A percentile compares a stretch with the other conserved stretches of the same genome.
Evolutionary conservation across 2,329 filamentous ascomycete genomes (phyloP).

Genomic region (Alternaria sp.): DNA sequence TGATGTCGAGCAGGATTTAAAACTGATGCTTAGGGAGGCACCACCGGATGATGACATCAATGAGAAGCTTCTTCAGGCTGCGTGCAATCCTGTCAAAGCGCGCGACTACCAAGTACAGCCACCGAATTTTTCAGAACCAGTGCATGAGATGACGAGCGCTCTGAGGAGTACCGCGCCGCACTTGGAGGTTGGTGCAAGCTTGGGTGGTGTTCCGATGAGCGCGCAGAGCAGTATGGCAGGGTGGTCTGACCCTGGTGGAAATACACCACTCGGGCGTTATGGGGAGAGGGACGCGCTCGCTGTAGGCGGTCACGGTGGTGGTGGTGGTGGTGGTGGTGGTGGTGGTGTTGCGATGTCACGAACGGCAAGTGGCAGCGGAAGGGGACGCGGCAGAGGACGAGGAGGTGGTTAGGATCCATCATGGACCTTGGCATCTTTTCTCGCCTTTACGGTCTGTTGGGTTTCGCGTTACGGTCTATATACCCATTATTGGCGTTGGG

Average conservation of each 20-base stretch:
- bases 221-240: constrained; percentile 51
- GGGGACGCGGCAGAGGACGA: constrained; percentile 43
- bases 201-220: constrained; percentile 53
- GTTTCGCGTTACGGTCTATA: constrained; percentile 21
- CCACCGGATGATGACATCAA: constrained; percentile 52
- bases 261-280: constrained; percentile 48
- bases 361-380: constrained; percentile 50
- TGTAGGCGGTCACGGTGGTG: constrained; percentile 38
- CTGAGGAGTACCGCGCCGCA: constrained; percentile 44
- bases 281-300: constrained; percentile 35
- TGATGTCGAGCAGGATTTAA: constrained; percentile 60
- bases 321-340: constrained; percentile 42
- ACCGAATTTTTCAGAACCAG: constrained; percentile 42
- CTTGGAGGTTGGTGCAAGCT: constrained; percentile 40
- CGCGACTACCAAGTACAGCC: constrained; percentile 49
- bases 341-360: constrained; percentile 50
- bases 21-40: constrained; percentile 56
- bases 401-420: constrained; percentile 18
- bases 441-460: neutral
- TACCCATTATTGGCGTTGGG: constrained; percentile 26
- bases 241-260: constrained; percentile 48
- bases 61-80: constrained; percentile 50
- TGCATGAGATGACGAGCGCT: constrained; percentile 46
- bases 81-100: constrained; percentile 45
- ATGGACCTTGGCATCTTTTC: neutral